Evolutionary conservation across 306 rosid species (phyloP).

Genomic region (Amphicarpaea edgeworthii): DNA sequence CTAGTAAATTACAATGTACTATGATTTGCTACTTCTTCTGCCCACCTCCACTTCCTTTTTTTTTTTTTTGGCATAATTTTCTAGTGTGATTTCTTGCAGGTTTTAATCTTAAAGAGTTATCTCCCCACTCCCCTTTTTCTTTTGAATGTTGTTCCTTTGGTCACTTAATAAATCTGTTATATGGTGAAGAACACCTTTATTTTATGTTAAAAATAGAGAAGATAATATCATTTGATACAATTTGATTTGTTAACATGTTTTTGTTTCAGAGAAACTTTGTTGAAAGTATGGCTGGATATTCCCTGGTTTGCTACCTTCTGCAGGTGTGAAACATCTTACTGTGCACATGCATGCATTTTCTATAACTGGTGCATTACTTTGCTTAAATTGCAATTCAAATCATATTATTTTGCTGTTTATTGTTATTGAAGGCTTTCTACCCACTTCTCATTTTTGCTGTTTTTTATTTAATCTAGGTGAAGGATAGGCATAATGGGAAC

Average conservation of each 20-base stretch:
- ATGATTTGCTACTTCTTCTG: neutral
- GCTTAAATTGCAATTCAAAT: constrained; percentile 27
- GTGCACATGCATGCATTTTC: constrained; percentile 34
- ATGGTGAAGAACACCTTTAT: constrained; percentile 14
- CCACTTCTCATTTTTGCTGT: constrained; percentile 38
- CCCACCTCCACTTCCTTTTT: constrained; percentile 6
- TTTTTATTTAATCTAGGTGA: constrained; percentile 60
- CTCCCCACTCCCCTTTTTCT: neutral
- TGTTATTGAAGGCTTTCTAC: constrained; percentile 31
- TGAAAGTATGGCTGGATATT: constrained; percentile 99
- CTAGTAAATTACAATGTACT: neutral
- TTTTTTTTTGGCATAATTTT: constrained; percentile 5
- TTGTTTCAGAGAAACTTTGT: constrained; percentile 87
- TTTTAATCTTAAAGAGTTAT: constrained; percentile 7
- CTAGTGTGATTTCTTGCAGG: neutral
- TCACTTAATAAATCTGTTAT: constrained; percentile 23
- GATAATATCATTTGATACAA: constrained; percentile 14
- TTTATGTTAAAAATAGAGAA: constrained; percentile 42
- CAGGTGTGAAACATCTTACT: constrained; percentile 65
- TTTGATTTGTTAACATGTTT: constrained; percentile 30
- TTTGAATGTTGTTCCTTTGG: constrained; percentile 28
- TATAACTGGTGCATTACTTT: constrained; percentile 25
- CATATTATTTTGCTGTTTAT: constrained; percentile 9
- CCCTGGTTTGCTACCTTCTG: constrained; percentile 94
- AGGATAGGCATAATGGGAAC: constrained; percentile 97